Percentiles rank a stretch among this genome's conserved stretches.
Conservation (phyloP, 495 filamentous ascomycete species). For the Aspergillus panamensis region DNA sequence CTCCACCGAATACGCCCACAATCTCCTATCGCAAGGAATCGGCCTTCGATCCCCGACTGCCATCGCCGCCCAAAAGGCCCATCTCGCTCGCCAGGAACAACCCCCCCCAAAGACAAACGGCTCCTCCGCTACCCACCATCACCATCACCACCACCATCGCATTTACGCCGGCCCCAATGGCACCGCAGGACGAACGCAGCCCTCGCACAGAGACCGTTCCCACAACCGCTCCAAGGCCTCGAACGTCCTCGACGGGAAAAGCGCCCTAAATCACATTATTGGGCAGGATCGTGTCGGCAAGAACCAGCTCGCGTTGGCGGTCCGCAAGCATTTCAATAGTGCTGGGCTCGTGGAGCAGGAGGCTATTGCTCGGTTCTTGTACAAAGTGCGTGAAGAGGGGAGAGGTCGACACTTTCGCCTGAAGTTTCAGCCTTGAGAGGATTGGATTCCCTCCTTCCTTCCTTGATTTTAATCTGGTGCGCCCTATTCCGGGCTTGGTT, state of each 20-base stretch:
- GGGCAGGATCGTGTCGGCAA: slow-evolving; percentile 62
- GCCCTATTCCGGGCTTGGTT: not conserved
- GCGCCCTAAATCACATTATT: slow-evolving; percentile 32
- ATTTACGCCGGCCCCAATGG: slow-evolving; percentile 12
- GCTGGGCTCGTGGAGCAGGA: slow-evolving; percentile 82
- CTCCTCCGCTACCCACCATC: not conserved
- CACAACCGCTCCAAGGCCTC: slow-evolving; percentile 13
- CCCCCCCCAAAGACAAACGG: slow-evolving; percentile 10
- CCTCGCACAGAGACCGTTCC: slow-evolving; percentile 9
- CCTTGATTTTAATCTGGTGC: not conserved
- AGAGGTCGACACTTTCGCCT: slow-evolving; percentile 43
- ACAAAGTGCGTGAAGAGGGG: slow-evolving; percentile 64
- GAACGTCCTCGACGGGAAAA: slow-evolving; percentile 20
- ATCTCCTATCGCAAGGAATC: slow-evolving; percentile 68
- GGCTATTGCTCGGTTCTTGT: slow-evolving; percentile 80
- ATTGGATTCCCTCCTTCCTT: not conserved
- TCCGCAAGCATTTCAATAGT: slow-evolving; percentile 88
- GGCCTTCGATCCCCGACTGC: slow-evolving; percentile 53
- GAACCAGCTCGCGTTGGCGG: slow-evolving; percentile 74
- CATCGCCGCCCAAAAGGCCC: slow-evolving; percentile 41
- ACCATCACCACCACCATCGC: slow-evolving; percentile 13
- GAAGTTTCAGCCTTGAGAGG: slow-evolving; percentile 42
- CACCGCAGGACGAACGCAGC: slow-evolving; percentile 5
- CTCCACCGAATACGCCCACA: slow-evolving; percentile 65
- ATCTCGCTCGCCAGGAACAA: slow-evolving; percentile 18